Evolutionary conservation across 805 yeast genomes (phyloP), one percentile per base, ranked within the genome.

Genomic region (Metschnikowia similis): DNA sequence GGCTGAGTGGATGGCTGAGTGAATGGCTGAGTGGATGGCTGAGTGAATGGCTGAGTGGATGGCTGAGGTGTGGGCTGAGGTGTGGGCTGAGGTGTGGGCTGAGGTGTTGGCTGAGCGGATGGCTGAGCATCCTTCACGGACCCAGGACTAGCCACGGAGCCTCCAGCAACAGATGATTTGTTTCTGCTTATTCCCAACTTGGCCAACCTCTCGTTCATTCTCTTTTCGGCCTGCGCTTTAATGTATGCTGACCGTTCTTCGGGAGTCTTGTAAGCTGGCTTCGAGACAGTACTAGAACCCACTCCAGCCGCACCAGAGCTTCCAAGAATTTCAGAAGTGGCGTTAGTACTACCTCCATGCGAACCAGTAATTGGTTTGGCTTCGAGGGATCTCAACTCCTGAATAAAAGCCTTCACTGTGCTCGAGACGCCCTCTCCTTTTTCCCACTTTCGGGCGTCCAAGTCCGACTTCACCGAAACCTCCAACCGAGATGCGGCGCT

Each of bases 141-240:
- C 57, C 43, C 30, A 29, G 29, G 37, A 14, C 45, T 41, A 10
- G 34, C 32, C 29, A 16, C 48, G 31, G 13, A 21, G 8, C 34
- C 14, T 28, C 17, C 34, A 3, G 17, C 10, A 27, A 34, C 13
- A 2, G 11, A 58, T 54, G 26, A 31, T 53, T 62, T 63, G 50
- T 70, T 67, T 62, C 82, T 72, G 21, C 75, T 69, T 51, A 89
- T 79, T 2, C 96, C 96, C 50, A 89, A 75, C 54, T 84, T 86
- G 2, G 95, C 96, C 60, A 89, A 74, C 59, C 89, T 76, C 59
- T 87, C 96, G 53, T 83, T 84, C 97, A 90, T 89, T 66, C 87
- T 80, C 66, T 72, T 71, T 60, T 84, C 83, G 1, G 79, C 79
- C 61, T 87, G 92, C 14, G 89, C 92, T 65, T 88, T 89, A 47